phyloP scores from a whole-genome alignment of 2,329 filamentous ascomycete species.

The Verticillium zaregamsianum region DNA sequence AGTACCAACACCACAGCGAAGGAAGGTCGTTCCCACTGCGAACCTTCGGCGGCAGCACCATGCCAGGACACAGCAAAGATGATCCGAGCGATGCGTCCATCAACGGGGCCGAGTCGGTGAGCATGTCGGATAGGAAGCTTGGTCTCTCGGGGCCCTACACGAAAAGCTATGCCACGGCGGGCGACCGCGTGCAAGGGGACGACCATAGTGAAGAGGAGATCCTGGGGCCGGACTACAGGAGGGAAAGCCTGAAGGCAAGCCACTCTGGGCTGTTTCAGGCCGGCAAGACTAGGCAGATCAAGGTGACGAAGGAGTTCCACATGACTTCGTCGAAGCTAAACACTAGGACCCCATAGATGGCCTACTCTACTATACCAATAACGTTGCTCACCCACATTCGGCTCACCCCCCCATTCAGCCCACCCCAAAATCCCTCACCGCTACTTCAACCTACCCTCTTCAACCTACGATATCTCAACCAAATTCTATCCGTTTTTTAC shows the following conservation, averaged over 20 bases:
- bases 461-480: too few species aligned
- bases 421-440: too few species aligned
- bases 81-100: neutral
- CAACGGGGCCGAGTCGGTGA: neutral
- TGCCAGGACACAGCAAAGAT: neutral
- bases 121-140: neutral
- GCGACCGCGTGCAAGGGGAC: neutral
- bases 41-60: slow-evolving; percentile 1
- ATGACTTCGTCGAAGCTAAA: neutral
- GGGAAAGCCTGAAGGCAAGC: neutral
- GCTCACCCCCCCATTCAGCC: too few species aligned
- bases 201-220: slow-evolving; percentile 2
- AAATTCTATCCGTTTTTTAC: too few species aligned
- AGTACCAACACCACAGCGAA: neutral
- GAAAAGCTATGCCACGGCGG: neutral
- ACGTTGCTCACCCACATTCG: too few species aligned
- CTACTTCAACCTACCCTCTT: too few species aligned
- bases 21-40: neutral
- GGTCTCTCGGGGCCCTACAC: neutral
- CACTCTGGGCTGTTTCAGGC: neutral
- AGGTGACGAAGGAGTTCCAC: neutral
- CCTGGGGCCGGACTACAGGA: neutral
- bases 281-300: neutral
- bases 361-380: too few species aligned
- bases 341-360: neutral